Conservation (phyloP, 306 rosid genomes). For the Prunus davidiana region DNA sequence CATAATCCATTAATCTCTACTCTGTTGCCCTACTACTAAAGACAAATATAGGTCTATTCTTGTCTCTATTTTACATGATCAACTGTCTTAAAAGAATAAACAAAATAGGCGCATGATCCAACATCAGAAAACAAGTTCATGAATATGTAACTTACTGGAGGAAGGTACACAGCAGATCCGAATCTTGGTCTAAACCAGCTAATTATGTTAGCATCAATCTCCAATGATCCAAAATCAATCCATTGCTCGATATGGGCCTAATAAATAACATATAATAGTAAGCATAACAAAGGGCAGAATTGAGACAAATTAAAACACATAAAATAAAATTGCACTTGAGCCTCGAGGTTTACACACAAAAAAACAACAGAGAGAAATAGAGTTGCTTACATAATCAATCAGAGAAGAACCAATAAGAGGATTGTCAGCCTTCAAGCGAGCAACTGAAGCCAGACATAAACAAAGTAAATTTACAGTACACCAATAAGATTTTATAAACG, state of each 20-base stretch:
- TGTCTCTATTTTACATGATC: not conserved
- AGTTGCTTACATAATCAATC: conserved; percentile 49
- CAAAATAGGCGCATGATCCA: not conserved
- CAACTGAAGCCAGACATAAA: conserved; percentile 44
- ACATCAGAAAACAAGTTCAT: not conserved
- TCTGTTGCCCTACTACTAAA: not conserved
- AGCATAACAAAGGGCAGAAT: not conserved
- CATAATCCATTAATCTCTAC: not conserved
- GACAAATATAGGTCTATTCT: not conserved
- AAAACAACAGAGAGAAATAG: not conserved
- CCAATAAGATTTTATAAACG: not conserved
- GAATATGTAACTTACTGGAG: conserved; percentile 46
- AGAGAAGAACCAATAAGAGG: conserved; percentile 54
- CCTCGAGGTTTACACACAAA: not conserved
- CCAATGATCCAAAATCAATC: conserved; percentile 73
- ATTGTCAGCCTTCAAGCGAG: conserved; percentile 50
- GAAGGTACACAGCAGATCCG: conserved; percentile 43
- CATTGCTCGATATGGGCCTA: conserved; percentile 82
- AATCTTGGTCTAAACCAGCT: conserved; percentile 42
- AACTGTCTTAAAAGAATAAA: not conserved
- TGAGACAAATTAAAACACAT: not conserved
- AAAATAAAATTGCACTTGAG: not conserved
- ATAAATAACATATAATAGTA: conserved; percentile 11
- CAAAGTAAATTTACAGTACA: not conserved
- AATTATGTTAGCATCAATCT: conserved; percentile 46